Evolutionary conservation across 2,329 filamentous ascomycete genomes (phyloP), one percentile per base, ranked within the genome.

Genomic region (Alternaria brassicae): DNA sequence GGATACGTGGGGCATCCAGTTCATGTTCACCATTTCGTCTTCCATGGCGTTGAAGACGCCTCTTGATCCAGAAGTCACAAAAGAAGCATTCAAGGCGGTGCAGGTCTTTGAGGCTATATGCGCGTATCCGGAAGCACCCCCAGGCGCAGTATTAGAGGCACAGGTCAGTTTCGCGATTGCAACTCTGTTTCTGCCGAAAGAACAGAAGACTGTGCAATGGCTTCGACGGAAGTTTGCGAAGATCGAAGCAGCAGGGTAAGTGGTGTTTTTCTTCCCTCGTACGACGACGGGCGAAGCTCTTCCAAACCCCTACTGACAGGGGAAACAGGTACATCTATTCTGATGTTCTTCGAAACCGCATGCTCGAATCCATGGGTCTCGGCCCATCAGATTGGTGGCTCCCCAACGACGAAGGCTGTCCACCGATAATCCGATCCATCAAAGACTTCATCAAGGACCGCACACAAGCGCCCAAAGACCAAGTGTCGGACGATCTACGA

Each of bases 341-440:
- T 1, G 82, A 87, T 28, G 86, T 86, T 12, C 88, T 94, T 69
- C 89, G 94, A 58, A 83, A 81, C 30, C 89, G 89, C 65, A 90
- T 98, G 85, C 88, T 91, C 30, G 85, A 90, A 45, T 77, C 92
- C 23, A 97, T 95, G 83, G 82, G 85, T 60, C 86, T 91, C 13
- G 87, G 89, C 19, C 87, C 93, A 53, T 86, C 86, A 42, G 84
- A 89, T 57, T 97, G 93, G 92, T 99, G 95, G 95, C 85, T 97
- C 3, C 91, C 93, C 2, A 86, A 95, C 74, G 87, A 92, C 62
- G 90, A 94, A 79, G 88, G 86, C 2, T 91, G 91, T 69, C 89
- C 86, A 10, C 85, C 86, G 0, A 86, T 96, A 40, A 83, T 97
- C 53, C 89, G 88, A 51, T 89, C 86, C 53, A 88, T 97, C 61